A percentile compares a stretch with the other conserved stretches of the same genome.
Conservation (phyloP, 2,329 filamentous ascomycete genomes). For the Ophiostoma montium region DNA sequence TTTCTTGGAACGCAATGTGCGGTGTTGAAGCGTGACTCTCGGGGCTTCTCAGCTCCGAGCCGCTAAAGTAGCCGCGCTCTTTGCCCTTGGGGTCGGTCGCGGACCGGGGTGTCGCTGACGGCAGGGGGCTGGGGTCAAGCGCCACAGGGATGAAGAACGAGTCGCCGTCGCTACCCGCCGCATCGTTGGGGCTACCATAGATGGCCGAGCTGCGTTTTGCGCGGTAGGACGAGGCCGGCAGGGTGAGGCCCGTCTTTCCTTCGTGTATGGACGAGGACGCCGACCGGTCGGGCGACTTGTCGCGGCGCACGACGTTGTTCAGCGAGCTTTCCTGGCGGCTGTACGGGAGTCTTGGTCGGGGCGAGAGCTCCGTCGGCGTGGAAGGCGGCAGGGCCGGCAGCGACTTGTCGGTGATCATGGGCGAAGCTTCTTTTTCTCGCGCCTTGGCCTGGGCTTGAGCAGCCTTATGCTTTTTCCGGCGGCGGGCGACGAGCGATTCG, state of each 20-base stretch:
- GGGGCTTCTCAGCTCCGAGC: constrained; percentile 24
- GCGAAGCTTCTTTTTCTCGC: constrained; percentile 47
- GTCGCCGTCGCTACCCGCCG: constrained; percentile 37
- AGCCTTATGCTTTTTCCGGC: constrained; percentile 73
- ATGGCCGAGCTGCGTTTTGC: constrained; percentile 62
- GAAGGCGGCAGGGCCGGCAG: constrained; percentile 76
- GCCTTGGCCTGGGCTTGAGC: constrained; percentile 45
- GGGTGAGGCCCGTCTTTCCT: constrained; percentile 29
- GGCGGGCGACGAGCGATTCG: constrained; percentile 85
- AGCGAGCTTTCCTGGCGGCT: constrained; percentile 42
- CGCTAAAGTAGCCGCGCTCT: constrained; percentile 40
- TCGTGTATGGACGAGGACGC: constrained; percentile 16
- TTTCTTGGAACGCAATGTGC: constrained; percentile 88
- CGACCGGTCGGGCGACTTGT: constrained; percentile 37
- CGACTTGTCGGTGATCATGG: constrained; percentile 76
- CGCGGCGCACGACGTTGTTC: constrained; percentile 32
- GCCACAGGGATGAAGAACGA: constrained; percentile 67
- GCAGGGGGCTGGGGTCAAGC: constrained; percentile 52
- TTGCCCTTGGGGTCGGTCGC: constrained; percentile 37
- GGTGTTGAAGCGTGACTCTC: constrained; percentile 50
- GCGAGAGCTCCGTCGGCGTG: constrained; percentile 55
- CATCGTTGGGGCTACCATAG: constrained; percentile 27
- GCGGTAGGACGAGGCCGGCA: constrained; percentile 65
- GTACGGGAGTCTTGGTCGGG: constrained; percentile 40
- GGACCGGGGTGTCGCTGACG: constrained; percentile 39